These are phyloP conservation scores for Eustoma russellianum DNA, from an alignment of 257 asterid species.

Conservation along the genomic window DNA sequence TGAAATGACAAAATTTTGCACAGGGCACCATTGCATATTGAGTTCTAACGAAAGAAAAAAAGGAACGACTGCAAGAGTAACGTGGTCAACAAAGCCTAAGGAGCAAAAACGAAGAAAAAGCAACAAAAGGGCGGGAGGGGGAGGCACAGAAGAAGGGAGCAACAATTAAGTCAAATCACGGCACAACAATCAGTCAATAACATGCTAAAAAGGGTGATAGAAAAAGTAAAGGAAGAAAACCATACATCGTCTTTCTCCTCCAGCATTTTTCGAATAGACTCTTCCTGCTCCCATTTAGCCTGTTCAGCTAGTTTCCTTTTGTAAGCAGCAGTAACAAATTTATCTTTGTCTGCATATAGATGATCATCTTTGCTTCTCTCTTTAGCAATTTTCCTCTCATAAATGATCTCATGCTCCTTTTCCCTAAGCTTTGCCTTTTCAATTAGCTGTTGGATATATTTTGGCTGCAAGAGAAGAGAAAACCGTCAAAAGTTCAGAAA, in stretches of 20 bases:
- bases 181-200: not conserved
- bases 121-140: not conserved
- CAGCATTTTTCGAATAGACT: constrained; percentile 70
- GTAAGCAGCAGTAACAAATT: constrained; percentile 78
- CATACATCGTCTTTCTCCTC: constrained; percentile 80
- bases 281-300: constrained; percentile 85
- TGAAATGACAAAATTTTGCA: constrained; percentile 13
- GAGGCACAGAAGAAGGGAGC: not conserved
- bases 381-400: constrained; percentile 91
- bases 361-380: constrained; percentile 83
- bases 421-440: constrained; percentile 80
- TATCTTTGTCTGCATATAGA: constrained; percentile 70
- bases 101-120: too few species aligned
- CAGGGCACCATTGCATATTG: not conserved
- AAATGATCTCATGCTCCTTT: constrained; percentile 67
- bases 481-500: not conserved
- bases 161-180: not conserved
- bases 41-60: too few species aligned
- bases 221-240: constrained; percentile 5
- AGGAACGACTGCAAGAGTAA: too few species aligned
- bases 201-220: not conserved
- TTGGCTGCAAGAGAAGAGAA: constrained; percentile 50
- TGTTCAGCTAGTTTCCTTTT: constrained; percentile 90
- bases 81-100: too few species aligned
- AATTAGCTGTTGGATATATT: constrained; percentile 50